Evolutionary conservation across 1,284 basidiomycete species (phyloP).

Genomic region (Sporisorium exsertum): DNA sequence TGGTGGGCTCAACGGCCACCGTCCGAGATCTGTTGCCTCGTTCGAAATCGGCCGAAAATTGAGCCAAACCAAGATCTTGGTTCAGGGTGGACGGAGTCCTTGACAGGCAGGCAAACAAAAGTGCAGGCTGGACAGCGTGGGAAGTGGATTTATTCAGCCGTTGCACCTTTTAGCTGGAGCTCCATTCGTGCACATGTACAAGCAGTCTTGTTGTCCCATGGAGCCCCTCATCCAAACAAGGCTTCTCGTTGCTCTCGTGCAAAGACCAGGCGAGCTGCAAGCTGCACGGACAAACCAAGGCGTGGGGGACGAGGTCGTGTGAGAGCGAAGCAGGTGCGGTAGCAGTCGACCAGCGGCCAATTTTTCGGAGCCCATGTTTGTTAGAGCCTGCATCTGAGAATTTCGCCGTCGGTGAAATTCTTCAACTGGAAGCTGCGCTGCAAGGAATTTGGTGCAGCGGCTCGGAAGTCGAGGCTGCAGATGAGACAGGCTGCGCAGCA

Average conservation of each 20-base stretch:
- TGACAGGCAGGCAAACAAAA: neutral
- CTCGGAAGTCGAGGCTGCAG: neutral
- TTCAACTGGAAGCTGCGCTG: neutral
- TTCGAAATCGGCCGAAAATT: too few relatives aligned
- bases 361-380: neutral
- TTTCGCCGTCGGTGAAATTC: constrained; percentile 12
- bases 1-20: too few relatives aligned
- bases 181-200: neutral
- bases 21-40: too few relatives aligned
- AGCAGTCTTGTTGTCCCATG: constrained; percentile 23
- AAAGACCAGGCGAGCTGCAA: constrained; percentile 2
- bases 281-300: constrained; percentile 11
- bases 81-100: too few relatives aligned
- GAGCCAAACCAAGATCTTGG: too few relatives aligned
- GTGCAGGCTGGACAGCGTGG: neutral
- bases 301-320: too few relatives aligned
- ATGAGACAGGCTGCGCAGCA: constrained; percentile 1
- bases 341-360: neutral
- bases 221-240: constrained; percentile 30
- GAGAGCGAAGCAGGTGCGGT: too few relatives aligned
- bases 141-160: neutral
- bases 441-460: neutral
- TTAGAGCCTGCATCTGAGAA: neutral
- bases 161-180: neutral
- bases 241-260: neutral